Conservation (phyloP, 2,329 filamentous ascomycete genomes). For the Macrophomina tecta region DNA sequence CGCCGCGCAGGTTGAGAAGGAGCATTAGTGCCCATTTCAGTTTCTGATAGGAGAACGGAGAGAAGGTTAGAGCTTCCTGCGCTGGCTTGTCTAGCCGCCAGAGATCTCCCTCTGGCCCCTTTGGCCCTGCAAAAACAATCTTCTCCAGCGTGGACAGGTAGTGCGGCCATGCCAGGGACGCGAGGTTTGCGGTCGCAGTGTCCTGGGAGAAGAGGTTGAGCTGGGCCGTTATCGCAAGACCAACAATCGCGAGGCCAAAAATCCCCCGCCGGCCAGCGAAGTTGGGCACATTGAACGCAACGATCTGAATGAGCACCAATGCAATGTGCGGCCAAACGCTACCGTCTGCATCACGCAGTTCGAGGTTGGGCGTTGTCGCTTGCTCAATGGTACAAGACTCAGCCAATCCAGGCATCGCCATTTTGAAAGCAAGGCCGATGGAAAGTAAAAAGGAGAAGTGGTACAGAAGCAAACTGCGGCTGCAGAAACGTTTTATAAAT, state of each 20-base stretch:
- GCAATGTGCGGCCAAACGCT: constrained; percentile 15
- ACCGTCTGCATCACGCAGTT: neutral
- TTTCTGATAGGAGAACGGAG: constrained; percentile 27
- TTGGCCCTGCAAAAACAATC: constrained; percentile 6
- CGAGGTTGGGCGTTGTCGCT: too few species aligned
- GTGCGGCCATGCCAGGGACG: constrained; percentile 27
- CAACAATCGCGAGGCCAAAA: constrained; percentile 8
- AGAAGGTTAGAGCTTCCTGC: constrained; percentile 10
- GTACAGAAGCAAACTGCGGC: too few species aligned
- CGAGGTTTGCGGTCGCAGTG: constrained; percentile 19
- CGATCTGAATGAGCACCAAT: constrained; percentile 25
- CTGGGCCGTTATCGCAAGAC: constrained; percentile 23
- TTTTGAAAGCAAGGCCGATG: too few species aligned
- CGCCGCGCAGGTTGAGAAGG: constrained; percentile 29
- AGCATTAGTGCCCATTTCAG: constrained; percentile 29
- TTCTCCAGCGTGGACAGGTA: constrained; percentile 30
- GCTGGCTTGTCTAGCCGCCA: constrained; percentile 29
- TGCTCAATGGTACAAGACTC: too few species aligned
- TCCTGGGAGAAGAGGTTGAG: constrained; percentile 19
- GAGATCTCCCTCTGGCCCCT: constrained; percentile 10
- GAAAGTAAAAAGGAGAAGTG: too few species aligned
- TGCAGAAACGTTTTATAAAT: too few species aligned
- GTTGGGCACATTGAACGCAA: constrained; percentile 13
- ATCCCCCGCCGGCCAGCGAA: constrained; percentile 24
- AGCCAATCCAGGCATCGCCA: too few species aligned